phyloP scores from a whole-genome alignment of 768 basidiomycete species.

The Lentinus brumalis region DNA sequence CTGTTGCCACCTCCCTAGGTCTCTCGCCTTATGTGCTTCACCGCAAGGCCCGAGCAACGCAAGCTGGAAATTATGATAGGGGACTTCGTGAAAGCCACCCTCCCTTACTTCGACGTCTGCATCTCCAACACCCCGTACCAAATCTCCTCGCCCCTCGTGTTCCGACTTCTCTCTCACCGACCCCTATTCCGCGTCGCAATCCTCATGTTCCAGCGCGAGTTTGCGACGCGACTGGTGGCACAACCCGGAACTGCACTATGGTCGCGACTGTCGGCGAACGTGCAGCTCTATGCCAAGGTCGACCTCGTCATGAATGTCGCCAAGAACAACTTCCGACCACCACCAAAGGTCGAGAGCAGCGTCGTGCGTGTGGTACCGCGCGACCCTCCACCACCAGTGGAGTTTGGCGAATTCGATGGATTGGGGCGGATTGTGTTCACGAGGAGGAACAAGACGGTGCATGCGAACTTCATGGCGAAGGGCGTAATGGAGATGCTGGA shows the following conservation, averaged over 20 bases:
- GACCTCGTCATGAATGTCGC: conserved; percentile 96
- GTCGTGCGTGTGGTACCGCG: conserved; percentile 90
- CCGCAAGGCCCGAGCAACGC: conserved; percentile 83
- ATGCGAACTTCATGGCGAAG: conserved; percentile 90
- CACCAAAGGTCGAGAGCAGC: conserved; percentile 91
- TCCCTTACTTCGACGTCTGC: conserved; percentile 99
- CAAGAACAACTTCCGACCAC: conserved; percentile 96
- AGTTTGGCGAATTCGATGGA: conserved; percentile 98
- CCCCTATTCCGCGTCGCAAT: conserved; percentile 93
- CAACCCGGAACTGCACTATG: conserved; percentile 82
- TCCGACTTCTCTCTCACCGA: conserved; percentile 94
- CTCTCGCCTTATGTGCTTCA: background rate
- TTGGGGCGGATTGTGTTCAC: conserved; percentile 89
- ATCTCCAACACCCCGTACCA: conserved; percentile 99
- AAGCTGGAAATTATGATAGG: conserved; percentile 95
- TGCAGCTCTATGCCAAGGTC: conserved; percentile 95
- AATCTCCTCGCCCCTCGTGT: conserved; percentile 96
- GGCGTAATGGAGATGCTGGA: conserved; percentile 95
- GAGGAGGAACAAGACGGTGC: conserved; percentile 85
- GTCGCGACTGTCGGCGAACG: conserved; percentile 95
- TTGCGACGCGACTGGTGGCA: conserved; percentile 90
- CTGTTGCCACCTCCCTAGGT: background rate
- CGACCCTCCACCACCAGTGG: conserved; percentile 93
- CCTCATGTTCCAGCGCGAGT: conserved; percentile 99
- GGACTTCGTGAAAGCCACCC: conserved; percentile 96